Base-by-base conservation (phyloP, 2,329 filamentous ascomycete genomes). In the Madurella mycetomatis region DNA sequence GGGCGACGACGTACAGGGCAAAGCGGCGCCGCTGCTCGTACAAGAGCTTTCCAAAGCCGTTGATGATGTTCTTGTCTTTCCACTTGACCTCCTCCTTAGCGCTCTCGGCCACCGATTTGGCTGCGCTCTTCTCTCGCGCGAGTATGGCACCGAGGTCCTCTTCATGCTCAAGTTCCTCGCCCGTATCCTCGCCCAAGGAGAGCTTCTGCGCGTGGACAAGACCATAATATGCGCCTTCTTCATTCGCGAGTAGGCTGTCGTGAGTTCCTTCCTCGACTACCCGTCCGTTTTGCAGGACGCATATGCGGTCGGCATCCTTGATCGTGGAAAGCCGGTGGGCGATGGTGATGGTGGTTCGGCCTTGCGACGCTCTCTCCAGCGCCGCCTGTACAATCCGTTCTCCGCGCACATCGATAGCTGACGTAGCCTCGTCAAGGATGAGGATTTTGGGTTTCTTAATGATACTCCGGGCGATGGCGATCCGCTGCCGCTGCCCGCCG, bases 241-340 rank as follows among this genome's bases (percentile, higher is more conserved):
- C 75, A 39, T 78, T 70, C 2, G 75, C 67, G 1, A 95, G 74
- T 0, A 95, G 78, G 42, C 83, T 79, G 7, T 90, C 82, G 60
- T 95, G 90, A 0, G 81, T 90, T 0, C 90, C 90, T 61, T 85
- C 75, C 67, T 95, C 89, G 9, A 86, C 78, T 0, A 90, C 81
- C 49, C 77, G 72, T 1, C 90, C 90, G 61, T 86, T 81, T 47
- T 86, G 79, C 50, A 95, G 70, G 1, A 95, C 90, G 8, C 91
- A 75, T 51, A 95, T 95, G 39, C 84, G 82, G 65, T 95, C 86
- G 3, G 90, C 89, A 59, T 87, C 83, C 67, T 84, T 86, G 63
- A 90, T 87, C 0, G 87, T 91, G 0, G 85, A 88, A 2, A 91
- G 74, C 3, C 87, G 77, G 68, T 91, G 86, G 1, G 88, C 87